phyloP scores from a whole-genome alignment of 1,139 yeast genomes.

The Pichia sp. region DNA sequence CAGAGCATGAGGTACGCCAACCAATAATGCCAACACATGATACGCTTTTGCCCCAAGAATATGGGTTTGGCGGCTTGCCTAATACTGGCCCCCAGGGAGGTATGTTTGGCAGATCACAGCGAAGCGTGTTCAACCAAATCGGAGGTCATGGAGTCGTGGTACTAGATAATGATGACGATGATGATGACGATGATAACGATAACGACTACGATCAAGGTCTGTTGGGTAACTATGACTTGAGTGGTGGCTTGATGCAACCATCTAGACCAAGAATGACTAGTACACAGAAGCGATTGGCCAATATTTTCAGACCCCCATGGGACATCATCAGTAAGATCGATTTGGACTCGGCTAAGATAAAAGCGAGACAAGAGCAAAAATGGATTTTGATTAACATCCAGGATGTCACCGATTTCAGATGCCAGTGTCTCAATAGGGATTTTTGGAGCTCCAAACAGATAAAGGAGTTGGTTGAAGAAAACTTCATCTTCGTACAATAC shows the following conservation, averaged over 20 bases:
- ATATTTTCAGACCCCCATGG: constrained; percentile 87
- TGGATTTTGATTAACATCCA: constrained; percentile 91
- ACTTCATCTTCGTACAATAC: constrained; percentile 79
- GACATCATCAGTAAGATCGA: constrained; percentile 69
- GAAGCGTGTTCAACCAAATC: constrained; percentile 51
- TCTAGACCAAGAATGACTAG: constrained; percentile 35
- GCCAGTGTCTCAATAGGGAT: constrained; percentile 89
- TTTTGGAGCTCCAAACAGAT: constrained; percentile 78
- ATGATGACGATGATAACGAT: constrained; percentile 29
- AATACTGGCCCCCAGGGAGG: constrained; percentile 23
- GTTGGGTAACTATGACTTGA: constrained; percentile 23
- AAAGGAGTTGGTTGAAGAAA: constrained; percentile 57
- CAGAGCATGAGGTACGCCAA: constrained; percentile 61
- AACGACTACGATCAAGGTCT: constrained; percentile 28
- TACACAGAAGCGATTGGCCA: constrained; percentile 71
- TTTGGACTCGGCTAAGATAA: constrained; percentile 65
- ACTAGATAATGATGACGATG: constrained; percentile 23
- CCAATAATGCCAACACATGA: constrained; percentile 81
- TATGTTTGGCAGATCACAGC: constrained; percentile 41
- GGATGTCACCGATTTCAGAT: constrained; percentile 75
- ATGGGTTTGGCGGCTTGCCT: constrained; percentile 12
- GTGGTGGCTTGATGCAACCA: not conserved
- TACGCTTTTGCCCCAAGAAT: constrained; percentile 42
- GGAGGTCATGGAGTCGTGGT: constrained; percentile 27
- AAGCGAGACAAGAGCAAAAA: constrained; percentile 60